These are phyloP conservation scores for Ceratobasidium theobromae DNA, from an alignment of 1,284 basidiomycete genomes.

Conservation along the genomic window DNA sequence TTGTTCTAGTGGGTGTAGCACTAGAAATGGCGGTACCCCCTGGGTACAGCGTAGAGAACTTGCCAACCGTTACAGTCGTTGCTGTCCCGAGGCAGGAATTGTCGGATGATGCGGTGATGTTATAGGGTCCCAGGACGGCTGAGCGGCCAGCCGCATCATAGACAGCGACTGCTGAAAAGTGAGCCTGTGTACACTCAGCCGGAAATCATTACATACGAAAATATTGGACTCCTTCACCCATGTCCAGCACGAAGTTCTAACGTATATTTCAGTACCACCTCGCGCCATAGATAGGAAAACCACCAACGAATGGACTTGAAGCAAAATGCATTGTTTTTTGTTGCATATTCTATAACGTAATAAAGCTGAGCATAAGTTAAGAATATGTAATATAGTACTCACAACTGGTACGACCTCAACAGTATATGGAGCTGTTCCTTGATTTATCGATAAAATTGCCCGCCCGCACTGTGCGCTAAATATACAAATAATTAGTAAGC, in stretches of 20 bases:
- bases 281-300: background rate
- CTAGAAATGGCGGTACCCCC: background rate
- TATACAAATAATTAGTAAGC: background rate
- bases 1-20: background rate
- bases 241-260: background rate
- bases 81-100: conserved; percentile 17
- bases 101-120: conserved; percentile 1
- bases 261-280: background rate
- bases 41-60: conserved; percentile 17
- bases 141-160: conserved; percentile 12
- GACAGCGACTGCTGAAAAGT: background rate
- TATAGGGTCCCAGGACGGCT: conserved; percentile 1
- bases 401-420: conserved; percentile 11
- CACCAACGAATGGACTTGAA: conserved; percentile 19
- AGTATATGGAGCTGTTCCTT: conserved; percentile 20
- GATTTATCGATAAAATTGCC: background rate
- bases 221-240: conserved; percentile 9
- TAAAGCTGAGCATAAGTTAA: background rate
- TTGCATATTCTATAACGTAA: background rate
- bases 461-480: conserved; percentile 8
- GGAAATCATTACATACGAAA: background rate
- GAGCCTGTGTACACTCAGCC: background rate
- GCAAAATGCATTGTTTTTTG: conserved; percentile 25
- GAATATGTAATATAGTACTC: background rate
- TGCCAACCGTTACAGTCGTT: conserved; percentile 12